Evolutionary conservation across 2,329 filamentous ascomycete species (phyloP).

Genomic region (Rugonectria rugulosa): DNA sequence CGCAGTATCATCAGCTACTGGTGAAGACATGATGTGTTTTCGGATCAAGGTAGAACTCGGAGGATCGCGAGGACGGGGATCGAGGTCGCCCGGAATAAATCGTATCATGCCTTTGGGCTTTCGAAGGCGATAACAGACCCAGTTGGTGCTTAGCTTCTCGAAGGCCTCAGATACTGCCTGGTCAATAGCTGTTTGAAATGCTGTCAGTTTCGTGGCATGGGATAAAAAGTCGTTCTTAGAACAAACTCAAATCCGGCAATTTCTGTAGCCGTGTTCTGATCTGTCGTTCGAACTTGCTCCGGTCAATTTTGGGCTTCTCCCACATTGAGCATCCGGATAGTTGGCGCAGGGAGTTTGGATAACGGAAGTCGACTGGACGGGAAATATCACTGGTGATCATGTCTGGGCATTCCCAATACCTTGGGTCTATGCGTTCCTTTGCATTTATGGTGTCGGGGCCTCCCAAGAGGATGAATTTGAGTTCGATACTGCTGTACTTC

Average conservation of each 20-base stretch:
- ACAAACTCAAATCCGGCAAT: slow-evolving; percentile 12
- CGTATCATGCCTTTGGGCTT: background rate
- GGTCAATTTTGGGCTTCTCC: slow-evolving; percentile 20
- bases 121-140: background rate
- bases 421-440: slow-evolving; percentile 15
- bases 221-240: no score
- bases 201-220: no score
- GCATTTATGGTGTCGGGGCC: slow-evolving; percentile 36
- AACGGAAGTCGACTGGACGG: slow-evolving; percentile 36
- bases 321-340: slow-evolving; percentile 29
- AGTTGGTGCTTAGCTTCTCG: background rate
- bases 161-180: background rate
- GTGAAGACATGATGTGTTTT: slow-evolving; percentile 16
- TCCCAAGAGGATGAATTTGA: slow-evolving; percentile 35
- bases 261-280: slow-evolving; percentile 17
- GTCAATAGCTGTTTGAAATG: no score
- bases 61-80: background rate
- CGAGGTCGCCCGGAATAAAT: background rate
- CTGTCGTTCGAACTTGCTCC: slow-evolving; percentile 9
- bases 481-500: slow-evolving; percentile 14
- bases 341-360: slow-evolving; percentile 32
- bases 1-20: background rate
- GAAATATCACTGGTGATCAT: slow-evolving; percentile 37
- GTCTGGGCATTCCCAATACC: slow-evolving; percentile 34
- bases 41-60: slow-evolving; percentile 38